Percentiles rank a stretch among this genome's conserved stretches.
Conservation (phyloP, 176 grass and related monocot genomes). For the Eleusine indica region DNA sequence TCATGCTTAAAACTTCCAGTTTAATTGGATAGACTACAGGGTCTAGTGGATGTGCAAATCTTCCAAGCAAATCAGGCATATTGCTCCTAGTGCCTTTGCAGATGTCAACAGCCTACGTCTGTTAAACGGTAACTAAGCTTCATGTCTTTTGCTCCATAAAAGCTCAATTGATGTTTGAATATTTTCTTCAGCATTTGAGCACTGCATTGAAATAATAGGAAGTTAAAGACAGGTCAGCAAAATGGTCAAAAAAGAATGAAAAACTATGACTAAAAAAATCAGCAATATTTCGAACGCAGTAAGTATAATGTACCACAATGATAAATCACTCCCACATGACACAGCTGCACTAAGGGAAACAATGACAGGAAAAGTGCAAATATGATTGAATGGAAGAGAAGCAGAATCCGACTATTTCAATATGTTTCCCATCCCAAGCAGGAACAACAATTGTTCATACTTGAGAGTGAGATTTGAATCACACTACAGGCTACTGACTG, state of each 20-base stretch:
- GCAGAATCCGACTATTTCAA: constrained; percentile 4
- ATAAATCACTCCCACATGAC: neutral
- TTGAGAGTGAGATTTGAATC: constrained; percentile 9
- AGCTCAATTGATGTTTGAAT: neutral
- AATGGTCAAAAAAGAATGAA: neutral
- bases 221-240: constrained; percentile 10
- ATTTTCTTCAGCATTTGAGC: constrained; percentile 11
- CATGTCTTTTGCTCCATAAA: neutral
- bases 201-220: neutral
- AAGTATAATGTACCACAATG: neutral
- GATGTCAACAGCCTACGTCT: neutral
- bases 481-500: neutral
- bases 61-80: neutral
- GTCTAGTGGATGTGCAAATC: neutral
- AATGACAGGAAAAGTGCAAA: neutral
- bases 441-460: neutral
- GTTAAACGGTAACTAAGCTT: neutral
- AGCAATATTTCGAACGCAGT: neutral
- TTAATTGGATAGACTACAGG: neutral
- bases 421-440: constrained; percentile 10
- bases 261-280: neutral
- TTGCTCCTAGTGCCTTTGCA: neutral
- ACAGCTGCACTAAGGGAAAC: neutral
- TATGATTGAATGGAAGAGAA: neutral
- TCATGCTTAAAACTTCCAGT: neutral